Percentiles rank a stretch among this genome's conserved stretches.
Evolutionary conservation across 2,329 filamentous ascomycete genomes (phyloP).

Genomic region (Diaporthe ilicicola): DNA sequence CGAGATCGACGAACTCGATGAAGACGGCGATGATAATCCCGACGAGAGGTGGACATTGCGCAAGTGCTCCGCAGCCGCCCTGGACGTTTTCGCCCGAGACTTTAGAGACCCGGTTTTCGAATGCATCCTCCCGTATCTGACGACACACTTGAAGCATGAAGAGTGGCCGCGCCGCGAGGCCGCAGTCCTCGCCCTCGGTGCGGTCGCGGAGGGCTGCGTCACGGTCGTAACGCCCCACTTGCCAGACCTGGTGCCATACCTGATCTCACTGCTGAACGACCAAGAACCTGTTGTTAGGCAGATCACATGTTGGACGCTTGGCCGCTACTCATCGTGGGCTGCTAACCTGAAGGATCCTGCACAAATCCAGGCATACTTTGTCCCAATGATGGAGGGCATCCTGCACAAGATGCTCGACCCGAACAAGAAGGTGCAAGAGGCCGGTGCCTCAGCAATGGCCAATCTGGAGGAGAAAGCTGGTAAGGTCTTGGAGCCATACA

Average conservation of each 20-base stretch:
- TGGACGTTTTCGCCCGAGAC: conserved; percentile 92
- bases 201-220: conserved; percentile 95
- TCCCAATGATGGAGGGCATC: conserved; percentile 97
- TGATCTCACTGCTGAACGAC: conserved; percentile 86
- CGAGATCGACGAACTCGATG: conserved; percentile 79
- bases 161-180: conserved; percentile 96
- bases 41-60: conserved; percentile 95
- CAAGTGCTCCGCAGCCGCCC: conserved; percentile 94
- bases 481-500: conserved; percentile 82
- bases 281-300: conserved; percentile 89
- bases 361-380: conserved; percentile 81
- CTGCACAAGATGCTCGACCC: conserved; percentile 92
- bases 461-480: conserved; percentile 95
- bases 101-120: conserved; percentile 90
- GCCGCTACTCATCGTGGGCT: conserved; percentile 93
- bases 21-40: conserved; percentile 81
- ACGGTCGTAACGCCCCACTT: conserved; percentile 89
- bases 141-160: conserved; percentile 83
- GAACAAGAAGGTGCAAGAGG: conserved; percentile 98
- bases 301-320: conserved; percentile 98
- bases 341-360: conserved; percentile 73
- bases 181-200: conserved; percentile 91
- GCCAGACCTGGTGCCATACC: conserved; percentile 87
- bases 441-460: conserved; percentile 93
- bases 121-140: conserved; percentile 90